These are phyloP conservation scores for Poronia punctata DNA, from an alignment of 495 filamentous ascomycete genomes.

Conservation along the genomic window DNA sequence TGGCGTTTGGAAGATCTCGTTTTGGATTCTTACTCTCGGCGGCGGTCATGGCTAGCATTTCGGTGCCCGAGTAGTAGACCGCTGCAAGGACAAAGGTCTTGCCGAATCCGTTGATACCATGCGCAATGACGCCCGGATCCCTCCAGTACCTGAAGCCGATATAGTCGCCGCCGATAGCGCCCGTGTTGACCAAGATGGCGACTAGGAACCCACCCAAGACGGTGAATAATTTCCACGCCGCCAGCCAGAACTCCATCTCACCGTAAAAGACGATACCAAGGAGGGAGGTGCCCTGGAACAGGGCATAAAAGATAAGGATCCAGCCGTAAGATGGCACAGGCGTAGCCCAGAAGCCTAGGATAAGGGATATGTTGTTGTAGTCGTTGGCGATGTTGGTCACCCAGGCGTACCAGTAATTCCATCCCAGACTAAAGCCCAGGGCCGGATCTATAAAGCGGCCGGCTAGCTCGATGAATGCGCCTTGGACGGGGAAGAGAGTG, in stretches of 20 bases:
- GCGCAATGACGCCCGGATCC: constrained; percentile 55
- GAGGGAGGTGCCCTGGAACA: constrained; percentile 35
- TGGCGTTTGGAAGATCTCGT: constrained; percentile 56
- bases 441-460: constrained; percentile 49
- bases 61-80: constrained; percentile 68
- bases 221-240: constrained; percentile 35
- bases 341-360: constrained; percentile 21
- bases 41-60: constrained; percentile 64
- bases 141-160: constrained; percentile 58
- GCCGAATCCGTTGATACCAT: constrained; percentile 55
- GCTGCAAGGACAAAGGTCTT: constrained; percentile 59
- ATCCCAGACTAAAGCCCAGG: constrained; percentile 46
- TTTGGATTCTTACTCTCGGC: constrained; percentile 62
- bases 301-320: constrained; percentile 51
- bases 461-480: constrained; percentile 52
- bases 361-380: constrained; percentile 20
- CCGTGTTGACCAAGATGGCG: constrained; percentile 38
- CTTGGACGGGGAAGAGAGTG: constrained; percentile 47
- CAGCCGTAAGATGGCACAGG: constrained; percentile 42
- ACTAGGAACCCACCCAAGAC: constrained; percentile 42
- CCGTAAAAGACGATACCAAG: constrained; percentile 40
- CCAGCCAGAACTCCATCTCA: constrained; percentile 44
- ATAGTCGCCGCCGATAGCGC: constrained; percentile 28
- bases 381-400: constrained; percentile 42
- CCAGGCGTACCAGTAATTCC: constrained; percentile 56